phyloP scores from a whole-genome alignment of 2,329 filamentous ascomycete genomes.

The Arthrobotrys megalospora region DNA sequence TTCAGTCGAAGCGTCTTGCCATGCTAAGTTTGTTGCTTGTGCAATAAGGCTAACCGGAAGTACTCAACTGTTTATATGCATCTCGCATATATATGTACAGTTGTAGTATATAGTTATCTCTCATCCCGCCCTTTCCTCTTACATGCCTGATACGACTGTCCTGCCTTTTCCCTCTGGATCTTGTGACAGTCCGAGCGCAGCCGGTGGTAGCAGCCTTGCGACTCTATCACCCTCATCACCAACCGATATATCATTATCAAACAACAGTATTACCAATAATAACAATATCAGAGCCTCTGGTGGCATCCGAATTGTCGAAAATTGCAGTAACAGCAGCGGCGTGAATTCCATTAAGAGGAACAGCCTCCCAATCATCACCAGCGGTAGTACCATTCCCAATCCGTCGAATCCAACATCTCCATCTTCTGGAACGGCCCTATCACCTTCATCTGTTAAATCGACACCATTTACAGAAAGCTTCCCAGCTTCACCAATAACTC shows the following conservation, averaged over 20 bases:
- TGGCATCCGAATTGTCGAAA: conserved; percentile 24
- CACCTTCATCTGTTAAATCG: conserved; percentile 43
- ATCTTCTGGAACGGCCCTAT: conserved; percentile 33
- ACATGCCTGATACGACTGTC: conserved; percentile 62
- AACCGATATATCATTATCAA: conserved; percentile 36
- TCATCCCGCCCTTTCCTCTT: conserved; percentile 46
- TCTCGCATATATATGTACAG: conserved; percentile 51
- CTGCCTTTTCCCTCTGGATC: conserved; percentile 60
- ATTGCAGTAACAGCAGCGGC: background rate
- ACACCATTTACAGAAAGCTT: conserved; percentile 40
- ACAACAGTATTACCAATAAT: conserved; percentile 18
- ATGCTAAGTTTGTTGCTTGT: conserved; percentile 26
- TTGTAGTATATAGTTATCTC: conserved; percentile 56
- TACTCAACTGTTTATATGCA: conserved; percentile 59
- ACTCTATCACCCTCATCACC: conserved; percentile 22
- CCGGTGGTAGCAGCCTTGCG: conserved; percentile 53
- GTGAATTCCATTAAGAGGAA: conserved; percentile 18
- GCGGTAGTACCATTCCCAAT: conserved; percentile 42
- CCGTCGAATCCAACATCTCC: conserved; percentile 44
- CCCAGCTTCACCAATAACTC: conserved; percentile 47
- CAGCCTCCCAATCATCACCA: conserved; percentile 31
- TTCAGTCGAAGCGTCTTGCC: conserved; percentile 21
- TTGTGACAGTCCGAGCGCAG: conserved; percentile 60
- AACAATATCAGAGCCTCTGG: conserved; percentile 30
- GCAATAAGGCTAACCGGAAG: conserved; percentile 44